Percentiles rank a stretch among this genome's conserved stretches.
Conservation (phyloP, 495 filamentous ascomycete species). For the Lentithecium fluviatile region DNA sequence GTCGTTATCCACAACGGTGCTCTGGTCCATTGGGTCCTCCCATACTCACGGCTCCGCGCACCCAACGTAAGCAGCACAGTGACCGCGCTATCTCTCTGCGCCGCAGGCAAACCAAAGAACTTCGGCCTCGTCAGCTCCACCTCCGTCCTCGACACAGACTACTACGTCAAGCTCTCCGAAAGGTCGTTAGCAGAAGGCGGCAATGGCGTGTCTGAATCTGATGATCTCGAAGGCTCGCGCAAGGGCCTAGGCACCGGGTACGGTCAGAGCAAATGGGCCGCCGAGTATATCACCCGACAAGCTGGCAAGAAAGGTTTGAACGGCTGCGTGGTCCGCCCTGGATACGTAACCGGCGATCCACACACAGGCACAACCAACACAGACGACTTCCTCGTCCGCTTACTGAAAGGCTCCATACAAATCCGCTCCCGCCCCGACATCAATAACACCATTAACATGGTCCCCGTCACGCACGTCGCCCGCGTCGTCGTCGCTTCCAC, state of each 20-base stretch:
- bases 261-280: slow-evolving; percentile 84
- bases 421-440: slow-evolving; percentile 70
- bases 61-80: slow-evolving; percentile 82
- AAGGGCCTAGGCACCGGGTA: slow-evolving; percentile 78
- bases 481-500: slow-evolving; percentile 72
- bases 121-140: slow-evolving; percentile 88
- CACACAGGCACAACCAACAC: slow-evolving; percentile 72
- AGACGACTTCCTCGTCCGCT: slow-evolving; percentile 89
- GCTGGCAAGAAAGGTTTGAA: slow-evolving; percentile 74
- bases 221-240: slow-evolving; percentile 64
- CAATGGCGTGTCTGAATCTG: slow-evolving; percentile 58
- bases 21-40: slow-evolving; percentile 80
- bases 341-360: slow-evolving; percentile 80
- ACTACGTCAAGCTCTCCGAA: slow-evolving; percentile 75
- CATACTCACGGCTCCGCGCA: slow-evolving; percentile 71
- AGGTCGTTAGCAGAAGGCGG: slow-evolving; percentile 54
- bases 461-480: slow-evolving; percentile 83
- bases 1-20: slow-evolving; percentile 91
- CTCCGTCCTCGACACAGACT: slow-evolving; percentile 72
- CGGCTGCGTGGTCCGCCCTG: slow-evolving; percentile 77
- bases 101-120: slow-evolving; percentile 71
- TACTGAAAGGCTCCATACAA: slow-evolving; percentile 88
- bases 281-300: slow-evolving; percentile 76
- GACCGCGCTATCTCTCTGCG: slow-evolving; percentile 73
- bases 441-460: slow-evolving; percentile 84